A percentile compares a stretch with the other conserved stretches of the same genome.
Evolutionary conservation across 495 filamentous ascomycete species (phyloP).

Genomic region (Sabuloglossum arenarium): DNA sequence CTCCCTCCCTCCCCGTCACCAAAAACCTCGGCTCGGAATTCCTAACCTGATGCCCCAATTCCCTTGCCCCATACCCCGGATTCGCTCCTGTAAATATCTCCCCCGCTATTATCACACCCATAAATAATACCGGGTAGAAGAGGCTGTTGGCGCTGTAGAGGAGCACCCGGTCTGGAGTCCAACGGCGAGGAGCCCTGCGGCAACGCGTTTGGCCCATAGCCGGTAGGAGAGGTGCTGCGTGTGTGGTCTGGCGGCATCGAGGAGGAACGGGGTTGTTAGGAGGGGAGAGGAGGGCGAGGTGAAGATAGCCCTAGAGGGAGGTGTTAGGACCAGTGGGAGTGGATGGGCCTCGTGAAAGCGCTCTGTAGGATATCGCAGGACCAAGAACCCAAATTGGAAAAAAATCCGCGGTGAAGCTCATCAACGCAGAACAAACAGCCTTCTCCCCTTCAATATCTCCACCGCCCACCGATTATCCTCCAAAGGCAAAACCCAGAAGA

Average conservation of each 20-base stretch:
- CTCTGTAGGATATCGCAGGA: no score
- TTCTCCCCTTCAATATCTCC: no score
- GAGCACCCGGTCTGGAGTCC: neutral
- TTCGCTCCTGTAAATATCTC: conserved; percentile 31
- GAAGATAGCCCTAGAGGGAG: neutral
- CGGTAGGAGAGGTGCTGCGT: neutral
- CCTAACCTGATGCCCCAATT: conserved; percentile 27
- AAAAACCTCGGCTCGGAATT: conserved; percentile 22
- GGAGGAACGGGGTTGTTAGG: neutral
- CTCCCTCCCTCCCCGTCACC: conserved; percentile 42
- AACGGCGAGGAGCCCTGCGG: neutral
- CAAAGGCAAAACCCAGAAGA: no score
- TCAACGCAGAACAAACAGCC: no score
- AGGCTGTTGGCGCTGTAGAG: conserved; percentile 7
- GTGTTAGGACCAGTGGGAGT: neutral
- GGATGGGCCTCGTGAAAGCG: neutral
- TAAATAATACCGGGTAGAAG: conserved; percentile 25
- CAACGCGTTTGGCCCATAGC: neutral
- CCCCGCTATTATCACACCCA: conserved; percentile 28
- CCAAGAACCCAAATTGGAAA: no score
- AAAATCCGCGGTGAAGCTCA: no score
- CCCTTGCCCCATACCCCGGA: conserved; percentile 24
- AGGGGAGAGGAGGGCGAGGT: neutral
- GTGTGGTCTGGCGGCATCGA: neutral
- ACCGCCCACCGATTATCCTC: no score